Evolutionary conservation across 768 basidiomycete genomes (phyloP).

Genomic region (Psilocybe cyanescens): DNA sequence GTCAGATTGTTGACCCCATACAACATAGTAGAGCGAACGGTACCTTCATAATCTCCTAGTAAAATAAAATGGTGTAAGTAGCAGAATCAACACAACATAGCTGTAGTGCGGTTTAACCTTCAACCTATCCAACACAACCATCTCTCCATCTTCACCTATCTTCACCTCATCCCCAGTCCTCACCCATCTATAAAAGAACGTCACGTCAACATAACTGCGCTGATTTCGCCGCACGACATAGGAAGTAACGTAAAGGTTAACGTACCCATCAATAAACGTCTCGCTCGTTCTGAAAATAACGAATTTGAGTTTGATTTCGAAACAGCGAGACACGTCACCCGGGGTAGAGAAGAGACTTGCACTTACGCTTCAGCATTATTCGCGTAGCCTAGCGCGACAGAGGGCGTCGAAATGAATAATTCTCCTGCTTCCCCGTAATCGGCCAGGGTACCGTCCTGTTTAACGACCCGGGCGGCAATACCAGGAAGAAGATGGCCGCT

Average conservation of each 20-base stretch:
- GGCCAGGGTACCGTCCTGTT: slow-evolving; percentile 58
- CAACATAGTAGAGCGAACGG: not conserved
- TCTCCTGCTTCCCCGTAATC: slow-evolving; percentile 64
- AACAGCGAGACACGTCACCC: not conserved
- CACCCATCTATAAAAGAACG: slow-evolving; percentile 52
- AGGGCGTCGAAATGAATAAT: slow-evolving; percentile 56
- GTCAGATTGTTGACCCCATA: slow-evolving; percentile 15
- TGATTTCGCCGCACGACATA: not conserved
- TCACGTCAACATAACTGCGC: not conserved
- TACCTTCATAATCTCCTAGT: slow-evolving; percentile 51
- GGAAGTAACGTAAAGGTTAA: not conserved
- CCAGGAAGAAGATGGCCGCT: slow-evolving; percentile 64
- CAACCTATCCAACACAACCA: slow-evolving; percentile 65
- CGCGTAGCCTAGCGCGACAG: slow-evolving; percentile 57
- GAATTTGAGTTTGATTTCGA: not conserved
- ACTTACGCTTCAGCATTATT: slow-evolving; percentile 67
- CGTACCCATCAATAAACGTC: slow-evolving; percentile 68
- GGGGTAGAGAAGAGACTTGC: too few relatives aligned
- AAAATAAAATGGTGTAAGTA: not conserved
- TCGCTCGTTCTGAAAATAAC: slow-evolving; percentile 58
- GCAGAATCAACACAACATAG: not conserved
- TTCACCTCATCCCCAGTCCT: slow-evolving; percentile 69
- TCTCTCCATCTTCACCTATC: slow-evolving; percentile 55
- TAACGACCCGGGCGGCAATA: slow-evolving; percentile 55
- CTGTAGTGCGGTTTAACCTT: slow-evolving; percentile 42